These are phyloP conservation scores for Lignosus rhinocerotis DNA, from an alignment of 1,284 basidiomycete species.

Conservation along the genomic window DNA sequence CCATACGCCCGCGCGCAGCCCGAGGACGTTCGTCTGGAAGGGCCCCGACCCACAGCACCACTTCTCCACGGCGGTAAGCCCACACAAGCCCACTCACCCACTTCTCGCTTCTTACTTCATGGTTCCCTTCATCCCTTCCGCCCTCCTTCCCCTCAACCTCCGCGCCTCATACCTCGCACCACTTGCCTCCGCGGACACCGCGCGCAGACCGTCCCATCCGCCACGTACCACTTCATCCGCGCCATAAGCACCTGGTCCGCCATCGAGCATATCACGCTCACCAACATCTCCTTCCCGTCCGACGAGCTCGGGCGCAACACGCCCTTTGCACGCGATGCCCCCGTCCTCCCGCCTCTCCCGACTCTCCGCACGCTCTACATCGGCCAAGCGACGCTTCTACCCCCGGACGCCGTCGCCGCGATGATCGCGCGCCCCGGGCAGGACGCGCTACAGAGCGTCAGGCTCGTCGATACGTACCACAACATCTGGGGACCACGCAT, in stretches of 20 bases:
- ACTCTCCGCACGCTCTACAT: conserved; percentile 44
- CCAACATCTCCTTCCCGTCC: conserved; percentile 43
- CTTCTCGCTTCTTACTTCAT: neutral
- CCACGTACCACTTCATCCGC: conserved; percentile 43
- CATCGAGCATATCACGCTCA: conserved; percentile 46
- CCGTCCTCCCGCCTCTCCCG: conserved; percentile 39
- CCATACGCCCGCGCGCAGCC: conserved; percentile 38
- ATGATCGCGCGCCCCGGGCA: conserved; percentile 36
- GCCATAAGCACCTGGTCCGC: conserved; percentile 46
- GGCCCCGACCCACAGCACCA: conserved; percentile 61
- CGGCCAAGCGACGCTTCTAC: conserved; percentile 49
- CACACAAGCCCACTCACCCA: neutral
- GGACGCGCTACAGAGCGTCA: conserved; percentile 37
- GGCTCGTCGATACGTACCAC: conserved; percentile 54
- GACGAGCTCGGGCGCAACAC: conserved; percentile 24
- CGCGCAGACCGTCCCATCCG: conserved; percentile 48
- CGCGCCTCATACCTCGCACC: neutral
- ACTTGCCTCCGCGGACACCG: neutral
- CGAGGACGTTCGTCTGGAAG: conserved; percentile 51
- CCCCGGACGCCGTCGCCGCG: conserved; percentile 39
- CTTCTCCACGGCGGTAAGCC: conserved; percentile 56
- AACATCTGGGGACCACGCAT: conserved; percentile 58
- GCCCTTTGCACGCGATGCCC: conserved; percentile 22
- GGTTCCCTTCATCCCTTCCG: neutral
- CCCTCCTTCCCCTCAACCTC: neutral